Base-by-base conservation (phyloP, 1,284 basidiomycete species). In the Marasmius tenuissimus region DNA sequence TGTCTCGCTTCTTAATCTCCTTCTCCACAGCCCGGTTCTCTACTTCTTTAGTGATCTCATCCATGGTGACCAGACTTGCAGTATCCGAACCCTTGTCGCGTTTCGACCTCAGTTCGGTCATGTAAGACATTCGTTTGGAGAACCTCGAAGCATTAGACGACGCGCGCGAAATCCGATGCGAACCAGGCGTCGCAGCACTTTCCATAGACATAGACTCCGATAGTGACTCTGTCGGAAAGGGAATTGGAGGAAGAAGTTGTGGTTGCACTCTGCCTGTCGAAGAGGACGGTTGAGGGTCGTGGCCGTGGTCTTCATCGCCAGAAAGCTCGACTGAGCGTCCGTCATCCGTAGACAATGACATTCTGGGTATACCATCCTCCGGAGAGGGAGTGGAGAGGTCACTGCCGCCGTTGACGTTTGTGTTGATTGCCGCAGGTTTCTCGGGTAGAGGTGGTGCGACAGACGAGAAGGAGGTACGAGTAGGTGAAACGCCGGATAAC, bases 1-100 rank as follows among this genome's bases (percentile, higher is more conserved):
- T 85, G 66, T 82, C 79, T 69, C 80, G 73, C 53, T 77, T 75
- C 61, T 79, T 77, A 68, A 80, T 85, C 52, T 79, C 79, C 18
- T 88, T 79, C 14, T 54, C 52, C 34, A 11, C n/a, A 7, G 20
- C 52, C 16, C 96, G 81, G 69, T 89, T 94, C 78, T 98, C 97
- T 1, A 99, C 93, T 70, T 97, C 93, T 5, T 94, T 96, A 0
- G 97, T 98, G 68, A 99, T 97, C 76, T 99, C 95, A 71, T 99
- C 97, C 14, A 99, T 93, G 0, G 97, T 99, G 71, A 99, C 83
- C 67, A 99, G 76, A 71, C 93, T 96, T 4, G 93, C 94, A 1
- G 92, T 92, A 70, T 98, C 96, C 1, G 92, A 92, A 16, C 16
- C 45, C 52, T 85, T 81, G 70, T 97, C 94, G 14, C 89, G 86